phyloP scores from a whole-genome alignment of 176 grass and related monocot genomes.

The Musa itinerans region DNA sequence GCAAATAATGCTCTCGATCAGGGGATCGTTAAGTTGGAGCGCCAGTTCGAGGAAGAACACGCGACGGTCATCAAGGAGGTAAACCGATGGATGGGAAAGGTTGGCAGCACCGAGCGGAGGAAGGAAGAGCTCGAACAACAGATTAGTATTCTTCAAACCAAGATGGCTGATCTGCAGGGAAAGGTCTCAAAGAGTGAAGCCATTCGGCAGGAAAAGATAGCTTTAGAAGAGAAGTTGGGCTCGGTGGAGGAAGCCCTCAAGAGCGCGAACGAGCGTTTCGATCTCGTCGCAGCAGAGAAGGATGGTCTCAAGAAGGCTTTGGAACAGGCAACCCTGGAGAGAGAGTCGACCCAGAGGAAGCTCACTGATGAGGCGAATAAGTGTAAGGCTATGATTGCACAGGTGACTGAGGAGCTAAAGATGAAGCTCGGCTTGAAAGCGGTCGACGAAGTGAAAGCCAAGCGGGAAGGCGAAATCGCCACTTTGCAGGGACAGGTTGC shows the following conservation, averaged over 20 bases:
- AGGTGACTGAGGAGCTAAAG: constrained; percentile 30
- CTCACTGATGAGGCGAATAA: too few species aligned
- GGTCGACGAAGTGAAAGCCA: not conserved
- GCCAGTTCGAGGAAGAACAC: not conserved
- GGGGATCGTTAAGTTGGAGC: not conserved
- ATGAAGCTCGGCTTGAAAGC: constrained; percentile 22
- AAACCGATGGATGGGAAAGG: not conserved
- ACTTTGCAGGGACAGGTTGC: constrained; percentile 23
- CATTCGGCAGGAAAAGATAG: not conserved
- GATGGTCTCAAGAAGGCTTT: not conserved
- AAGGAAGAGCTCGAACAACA: constrained; percentile 9
- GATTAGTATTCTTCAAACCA: constrained; percentile 25
- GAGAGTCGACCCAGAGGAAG: constrained; percentile 7
- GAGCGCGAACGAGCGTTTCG: not conserved
- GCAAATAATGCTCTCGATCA: not conserved
- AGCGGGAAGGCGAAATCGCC: constrained; percentile 26
- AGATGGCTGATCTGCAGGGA: constrained; percentile 19
- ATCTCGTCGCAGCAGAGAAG: not conserved
- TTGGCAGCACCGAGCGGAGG: not conserved
- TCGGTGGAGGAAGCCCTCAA: not conserved
- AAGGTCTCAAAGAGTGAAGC: not conserved
- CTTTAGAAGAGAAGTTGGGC: not conserved
- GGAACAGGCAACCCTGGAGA: constrained; percentile 4
- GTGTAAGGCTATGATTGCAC: constrained; percentile 5
- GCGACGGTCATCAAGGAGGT: too few species aligned